phyloP scores from a whole-genome alignment of 805 yeast species.

The Candida maesae region DNA sequence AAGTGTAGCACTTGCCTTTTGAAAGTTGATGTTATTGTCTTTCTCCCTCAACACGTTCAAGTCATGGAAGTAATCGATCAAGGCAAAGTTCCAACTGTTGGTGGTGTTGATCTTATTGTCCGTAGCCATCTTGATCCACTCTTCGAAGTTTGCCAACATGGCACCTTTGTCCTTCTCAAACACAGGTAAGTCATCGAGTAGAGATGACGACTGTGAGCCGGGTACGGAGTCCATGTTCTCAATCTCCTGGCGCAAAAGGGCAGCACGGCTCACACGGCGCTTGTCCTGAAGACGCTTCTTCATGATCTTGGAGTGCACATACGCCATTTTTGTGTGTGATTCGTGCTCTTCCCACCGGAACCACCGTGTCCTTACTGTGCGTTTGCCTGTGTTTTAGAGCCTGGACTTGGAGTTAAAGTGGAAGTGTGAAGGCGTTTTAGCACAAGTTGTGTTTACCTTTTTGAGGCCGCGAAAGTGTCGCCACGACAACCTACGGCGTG shows the following conservation, averaged over 20 bases:
- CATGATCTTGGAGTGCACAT: constrained; percentile 26
- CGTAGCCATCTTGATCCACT: constrained; percentile 30
- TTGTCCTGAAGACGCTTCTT: constrained; percentile 27
- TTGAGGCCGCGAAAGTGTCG: neutral
- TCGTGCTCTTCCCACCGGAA: neutral
- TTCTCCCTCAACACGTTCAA: constrained; percentile 71
- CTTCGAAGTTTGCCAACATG: constrained; percentile 29
- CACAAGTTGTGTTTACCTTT: constrained; percentile 1
- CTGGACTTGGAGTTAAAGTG: no score
- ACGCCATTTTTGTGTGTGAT: constrained; percentile 21
- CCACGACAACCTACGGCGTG: neutral
- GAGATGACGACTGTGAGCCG: constrained; percentile 15
- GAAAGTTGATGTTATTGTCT: constrained; percentile 77
- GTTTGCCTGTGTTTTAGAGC: no score
- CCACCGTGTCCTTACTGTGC: no score
- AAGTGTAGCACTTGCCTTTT: constrained; percentile 82
- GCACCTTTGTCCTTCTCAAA: constrained; percentile 33
- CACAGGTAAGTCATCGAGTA: constrained; percentile 23
- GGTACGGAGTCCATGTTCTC: constrained; percentile 17
- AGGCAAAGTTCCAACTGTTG: constrained; percentile 86
- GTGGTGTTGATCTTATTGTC: constrained; percentile 65
- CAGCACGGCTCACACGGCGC: constrained; percentile 33
- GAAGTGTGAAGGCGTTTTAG: no score
- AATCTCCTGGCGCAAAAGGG: constrained; percentile 28
- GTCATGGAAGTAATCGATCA: constrained; percentile 89